Evolutionary conservation across 108 stramenopile genomes (phyloP).

Genomic region (Nitzschia inconspicua): DNA sequence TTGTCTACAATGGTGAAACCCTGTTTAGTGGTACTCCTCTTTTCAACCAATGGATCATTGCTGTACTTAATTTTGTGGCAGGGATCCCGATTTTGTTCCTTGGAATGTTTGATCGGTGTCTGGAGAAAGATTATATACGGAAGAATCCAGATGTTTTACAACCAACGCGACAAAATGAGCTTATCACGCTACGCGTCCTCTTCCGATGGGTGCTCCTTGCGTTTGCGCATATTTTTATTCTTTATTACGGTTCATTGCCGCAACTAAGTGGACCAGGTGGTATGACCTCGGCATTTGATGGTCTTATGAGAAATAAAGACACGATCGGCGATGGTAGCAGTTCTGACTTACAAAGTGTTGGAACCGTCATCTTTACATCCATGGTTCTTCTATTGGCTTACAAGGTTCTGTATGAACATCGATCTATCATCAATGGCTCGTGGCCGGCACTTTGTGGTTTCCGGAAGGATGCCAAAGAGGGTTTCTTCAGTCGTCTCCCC

Average conservation of each 20-base stretch:
- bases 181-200: conserved; percentile 53
- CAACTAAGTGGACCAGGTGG: conserved; percentile 37
- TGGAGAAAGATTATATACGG: conserved; percentile 76
- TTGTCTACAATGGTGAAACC: conserved; percentile 64
- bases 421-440: conserved; percentile 65
- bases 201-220: conserved; percentile 67
- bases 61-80: conserved; percentile 86
- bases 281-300: conserved; percentile 58
- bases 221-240: conserved; percentile 56
- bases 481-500: conserved; percentile 57
- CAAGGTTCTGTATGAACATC: conserved; percentile 78
- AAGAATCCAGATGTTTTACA: conserved; percentile 74
- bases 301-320: conserved; percentile 55
- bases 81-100: conserved; percentile 82
- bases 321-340: conserved; percentile 76
- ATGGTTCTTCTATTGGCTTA: conserved; percentile 60
- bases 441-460: conserved; percentile 63
- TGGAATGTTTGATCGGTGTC: conserved; percentile 91
- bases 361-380: conserved; percentile 65
- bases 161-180: conserved; percentile 73
- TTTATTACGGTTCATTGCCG: conserved; percentile 64
- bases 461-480: conserved; percentile 48
- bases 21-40: conserved; percentile 81
- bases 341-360: conserved; percentile 72
- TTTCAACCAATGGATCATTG: conserved; percentile 79